A percentile compares a stretch with the other conserved stretches of the same genome.
phyloP scores from a whole-genome alignment of 805 yeast species.

The Metschnikowia gelsemii region DNA sequence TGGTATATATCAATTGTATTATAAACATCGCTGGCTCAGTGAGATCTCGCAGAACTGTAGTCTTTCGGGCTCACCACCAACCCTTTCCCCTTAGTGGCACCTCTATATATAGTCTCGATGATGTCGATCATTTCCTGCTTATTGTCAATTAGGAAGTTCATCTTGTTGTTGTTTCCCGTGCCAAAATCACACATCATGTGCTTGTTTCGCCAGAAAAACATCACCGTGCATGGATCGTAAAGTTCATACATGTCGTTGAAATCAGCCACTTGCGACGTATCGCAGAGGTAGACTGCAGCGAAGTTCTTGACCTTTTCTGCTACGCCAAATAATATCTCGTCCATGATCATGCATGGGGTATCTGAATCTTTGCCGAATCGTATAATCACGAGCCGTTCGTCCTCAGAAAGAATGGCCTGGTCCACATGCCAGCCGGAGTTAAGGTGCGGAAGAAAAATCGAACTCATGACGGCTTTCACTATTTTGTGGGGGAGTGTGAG shows the following conservation, averaged over 20 bases:
- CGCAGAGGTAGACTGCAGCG: conserved; percentile 86
- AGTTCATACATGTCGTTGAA: conserved; percentile 86
- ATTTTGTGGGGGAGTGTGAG: background rate
- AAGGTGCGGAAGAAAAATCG: conserved; percentile 24
- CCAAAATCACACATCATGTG: conserved; percentile 99
- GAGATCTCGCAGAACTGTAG: conserved; percentile 40
- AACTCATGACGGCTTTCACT: too few species aligned
- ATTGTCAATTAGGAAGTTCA: conserved; percentile 72
- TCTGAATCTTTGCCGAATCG: conserved; percentile 83
- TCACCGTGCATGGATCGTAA: conserved; percentile 85
- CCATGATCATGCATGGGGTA: conserved; percentile 84
- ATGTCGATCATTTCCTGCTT: conserved; percentile 91
- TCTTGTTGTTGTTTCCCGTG: conserved; percentile 93
- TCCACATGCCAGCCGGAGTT: conserved; percentile 72
- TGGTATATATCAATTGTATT: too few species aligned
- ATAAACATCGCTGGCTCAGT: conserved; percentile 3
- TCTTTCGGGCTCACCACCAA: conserved; percentile 81
- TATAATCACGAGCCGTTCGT: conserved; percentile 80
- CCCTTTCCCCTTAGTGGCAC: conserved; percentile 91
- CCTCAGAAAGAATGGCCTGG: conserved; percentile 91
- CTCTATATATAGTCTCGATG: conserved; percentile 83
- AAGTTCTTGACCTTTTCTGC: conserved; percentile 85
- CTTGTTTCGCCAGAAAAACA: conserved; percentile 90
- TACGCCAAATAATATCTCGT: conserved; percentile 74
- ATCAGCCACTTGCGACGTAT: conserved; percentile 85